phyloP scores from a whole-genome alignment of 352 stramenopile genomes.

The Pythium aquatile region DNA sequence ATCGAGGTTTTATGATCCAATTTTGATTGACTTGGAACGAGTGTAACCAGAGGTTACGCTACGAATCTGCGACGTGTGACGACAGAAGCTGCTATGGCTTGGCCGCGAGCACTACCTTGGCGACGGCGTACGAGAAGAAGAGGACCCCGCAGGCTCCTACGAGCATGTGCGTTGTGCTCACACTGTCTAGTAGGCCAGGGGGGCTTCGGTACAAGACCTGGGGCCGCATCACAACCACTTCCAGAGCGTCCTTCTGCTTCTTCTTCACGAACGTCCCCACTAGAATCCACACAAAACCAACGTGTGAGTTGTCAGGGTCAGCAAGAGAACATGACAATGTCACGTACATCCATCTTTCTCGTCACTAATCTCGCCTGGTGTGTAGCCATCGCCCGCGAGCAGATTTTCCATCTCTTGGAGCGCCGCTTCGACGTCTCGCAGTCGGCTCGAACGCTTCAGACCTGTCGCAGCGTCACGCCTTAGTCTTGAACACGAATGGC shows the following conservation, averaged over 20 bases:
- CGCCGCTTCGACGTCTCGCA: neutral
- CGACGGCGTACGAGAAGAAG: neutral
- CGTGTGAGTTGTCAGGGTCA: no score
- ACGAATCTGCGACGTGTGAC: constrained; percentile 20
- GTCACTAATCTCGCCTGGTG: neutral
- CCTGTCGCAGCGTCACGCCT: neutral
- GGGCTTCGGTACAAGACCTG: neutral
- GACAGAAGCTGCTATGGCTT: no score
- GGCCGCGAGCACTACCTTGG: neutral
- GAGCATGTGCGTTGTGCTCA: neutral
- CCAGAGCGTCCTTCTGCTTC: neutral
- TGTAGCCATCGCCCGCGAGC: neutral
- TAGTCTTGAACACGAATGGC: neutral
- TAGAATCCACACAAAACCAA: no score
- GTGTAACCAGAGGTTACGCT: neutral
- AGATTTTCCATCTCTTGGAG: neutral
- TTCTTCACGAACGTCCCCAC: no score
- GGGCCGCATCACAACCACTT: neutral
- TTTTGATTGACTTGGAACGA: constrained; percentile 12
- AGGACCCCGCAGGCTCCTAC: neutral
- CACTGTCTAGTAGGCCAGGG: neutral
- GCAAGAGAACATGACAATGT: no score
- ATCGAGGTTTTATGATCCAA: constrained; percentile 6
- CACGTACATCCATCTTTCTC: neutral
- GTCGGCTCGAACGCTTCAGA: neutral